A percentile compares a stretch with the other conserved stretches of the same genome.
Evolutionary conservation across 345 rosid genomes (phyloP).

Genomic region (Citrus inodora): DNA sequence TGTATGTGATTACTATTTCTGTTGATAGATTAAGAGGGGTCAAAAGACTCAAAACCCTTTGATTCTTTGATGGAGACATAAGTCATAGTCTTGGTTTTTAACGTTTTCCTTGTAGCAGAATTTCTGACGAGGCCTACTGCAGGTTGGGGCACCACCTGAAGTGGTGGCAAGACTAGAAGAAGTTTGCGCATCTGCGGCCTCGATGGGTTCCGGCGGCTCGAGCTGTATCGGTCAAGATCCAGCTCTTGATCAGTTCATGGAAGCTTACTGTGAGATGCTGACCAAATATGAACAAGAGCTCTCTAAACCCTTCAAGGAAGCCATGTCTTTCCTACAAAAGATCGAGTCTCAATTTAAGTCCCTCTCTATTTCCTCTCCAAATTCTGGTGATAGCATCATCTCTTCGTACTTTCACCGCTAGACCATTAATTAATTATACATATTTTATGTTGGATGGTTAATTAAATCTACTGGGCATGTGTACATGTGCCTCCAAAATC

Average conservation of each 20-base stretch:
- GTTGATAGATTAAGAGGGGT: constrained; percentile 17
- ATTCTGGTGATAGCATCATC: constrained; percentile 51
- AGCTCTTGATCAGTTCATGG: constrained; percentile 98
- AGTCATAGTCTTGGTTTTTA: not conserved
- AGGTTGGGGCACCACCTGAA: constrained; percentile 98
- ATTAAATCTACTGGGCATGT: constrained; percentile 10
- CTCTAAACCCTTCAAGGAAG: constrained; percentile 92
- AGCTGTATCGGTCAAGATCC: constrained; percentile 82
- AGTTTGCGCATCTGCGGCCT: constrained; percentile 62
- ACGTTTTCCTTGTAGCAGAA: not conserved
- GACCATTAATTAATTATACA: not conserved
- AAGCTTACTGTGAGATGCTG: constrained; percentile 99
- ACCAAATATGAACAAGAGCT: constrained; percentile 93
- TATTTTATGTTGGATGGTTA: not conserved
- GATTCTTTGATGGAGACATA: constrained; percentile 16
- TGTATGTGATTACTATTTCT: not conserved
- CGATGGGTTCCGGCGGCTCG: constrained; percentile 34
- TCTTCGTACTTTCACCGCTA: not conserved
- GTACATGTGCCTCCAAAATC: not conserved
- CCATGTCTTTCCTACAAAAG: constrained; percentile 79
- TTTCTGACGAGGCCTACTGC: not conserved
- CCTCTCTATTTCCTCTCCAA: constrained; percentile 50
- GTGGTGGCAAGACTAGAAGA: constrained; percentile 79
- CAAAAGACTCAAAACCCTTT: constrained; percentile 5
- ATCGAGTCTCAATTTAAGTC: constrained; percentile 88